A percentile compares a stretch with the other conserved stretches of the same genome.
Evolutionary conservation across 306 rosid species (phyloP).

Genomic region (Corylus avellana): DNA sequence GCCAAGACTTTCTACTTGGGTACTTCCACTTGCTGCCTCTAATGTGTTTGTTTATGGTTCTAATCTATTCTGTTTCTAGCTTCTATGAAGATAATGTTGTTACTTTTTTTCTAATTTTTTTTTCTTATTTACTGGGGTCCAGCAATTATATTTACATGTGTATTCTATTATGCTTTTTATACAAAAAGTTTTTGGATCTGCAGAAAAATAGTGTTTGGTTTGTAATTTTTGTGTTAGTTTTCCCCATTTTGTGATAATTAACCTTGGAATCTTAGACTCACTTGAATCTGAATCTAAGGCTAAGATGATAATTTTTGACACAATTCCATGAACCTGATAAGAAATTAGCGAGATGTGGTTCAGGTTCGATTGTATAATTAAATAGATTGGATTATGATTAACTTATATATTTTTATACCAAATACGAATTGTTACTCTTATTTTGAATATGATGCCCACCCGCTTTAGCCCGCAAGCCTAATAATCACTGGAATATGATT

Average conservation of each 20-base stretch:
- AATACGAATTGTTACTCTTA: no score
- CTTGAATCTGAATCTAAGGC: no score
- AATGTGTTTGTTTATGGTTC: not conserved
- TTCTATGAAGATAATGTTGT: not conserved
- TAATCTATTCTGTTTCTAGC: not conserved
- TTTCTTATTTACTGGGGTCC: not conserved
- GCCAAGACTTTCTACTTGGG: conserved; percentile 95
- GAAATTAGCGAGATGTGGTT: no score
- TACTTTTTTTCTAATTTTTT: not conserved
- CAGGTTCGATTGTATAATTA: no score
- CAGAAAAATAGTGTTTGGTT: not conserved
- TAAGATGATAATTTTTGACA: no score
- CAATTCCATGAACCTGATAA: no score
- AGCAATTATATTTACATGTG: not conserved
- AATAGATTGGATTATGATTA: no score
- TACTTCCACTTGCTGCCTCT: conserved; percentile 20
- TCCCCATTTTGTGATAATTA: no score
- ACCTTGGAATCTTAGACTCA: no score
- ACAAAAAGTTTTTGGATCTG: not conserved
- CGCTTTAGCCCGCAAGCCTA: not conserved
- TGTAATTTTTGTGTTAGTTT: no score
- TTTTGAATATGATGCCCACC: no score
- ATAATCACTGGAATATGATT: not conserved
- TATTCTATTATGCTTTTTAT: not conserved
- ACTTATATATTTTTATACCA: no score